A percentile compares a stretch with the other conserved stretches of the same genome.
Conservation (phyloP, 1,139 yeast species). For the Taiozyma onychis region DNA sequence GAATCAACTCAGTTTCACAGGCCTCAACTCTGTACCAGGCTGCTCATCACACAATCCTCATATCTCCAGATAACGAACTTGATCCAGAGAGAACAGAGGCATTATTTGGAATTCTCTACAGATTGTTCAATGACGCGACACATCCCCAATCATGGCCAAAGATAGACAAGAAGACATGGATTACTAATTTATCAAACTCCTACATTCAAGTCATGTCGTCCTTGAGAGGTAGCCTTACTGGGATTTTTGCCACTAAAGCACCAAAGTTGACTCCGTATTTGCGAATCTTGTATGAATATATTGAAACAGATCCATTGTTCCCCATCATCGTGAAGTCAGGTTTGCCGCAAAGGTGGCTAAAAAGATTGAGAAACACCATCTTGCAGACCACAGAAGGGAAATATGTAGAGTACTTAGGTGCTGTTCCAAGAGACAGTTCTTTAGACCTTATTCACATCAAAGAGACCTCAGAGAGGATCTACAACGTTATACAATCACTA, state of each 20-base stretch:
- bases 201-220: conserved; percentile 45
- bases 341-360: conserved; percentile 45
- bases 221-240: conserved; percentile 39
- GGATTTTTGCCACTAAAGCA: conserved; percentile 44
- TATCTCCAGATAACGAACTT: conserved; percentile 27
- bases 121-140: conserved; percentile 31
- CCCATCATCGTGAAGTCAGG: conserved; percentile 33
- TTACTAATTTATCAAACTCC: conserved; percentile 39
- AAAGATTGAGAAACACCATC: conserved; percentile 42
- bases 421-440: conserved; percentile 62
- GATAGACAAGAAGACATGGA: conserved; percentile 50
- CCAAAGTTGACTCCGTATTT: conserved; percentile 61
- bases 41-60: conserved; percentile 38
- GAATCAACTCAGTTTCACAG: conserved; percentile 47
- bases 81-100: conserved; percentile 24
- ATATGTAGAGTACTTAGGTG: conserved; percentile 51
- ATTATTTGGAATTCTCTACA: conserved; percentile 22
- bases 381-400: conserved; percentile 50
- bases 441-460: conserved; percentile 53
- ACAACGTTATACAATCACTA: conserved; percentile 43
- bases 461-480: conserved; percentile 51
- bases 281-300: conserved; percentile 43
- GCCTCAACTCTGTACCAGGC: conserved; percentile 51
- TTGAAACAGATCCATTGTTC: conserved; percentile 46
- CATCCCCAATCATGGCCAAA: conserved; percentile 43